Conservation (phyloP, 345 rosid genomes). For the Bruguiera parviflora region DNA sequence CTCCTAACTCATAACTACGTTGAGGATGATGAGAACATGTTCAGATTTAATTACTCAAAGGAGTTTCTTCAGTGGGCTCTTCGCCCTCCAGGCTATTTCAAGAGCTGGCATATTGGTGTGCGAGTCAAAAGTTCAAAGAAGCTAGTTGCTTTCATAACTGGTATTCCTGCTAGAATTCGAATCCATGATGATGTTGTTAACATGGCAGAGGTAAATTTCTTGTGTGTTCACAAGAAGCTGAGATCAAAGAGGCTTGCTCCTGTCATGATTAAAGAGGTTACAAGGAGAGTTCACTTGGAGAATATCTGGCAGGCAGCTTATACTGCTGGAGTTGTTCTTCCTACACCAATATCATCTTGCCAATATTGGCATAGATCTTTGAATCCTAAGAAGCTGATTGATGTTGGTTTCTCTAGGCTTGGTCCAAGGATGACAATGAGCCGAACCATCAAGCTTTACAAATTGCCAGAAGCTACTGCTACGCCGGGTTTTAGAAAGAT, state of each 20-base stretch:
- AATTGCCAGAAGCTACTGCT: constrained; percentile 58
- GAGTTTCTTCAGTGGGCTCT: constrained; percentile 89
- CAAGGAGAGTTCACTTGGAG: constrained; percentile 85
- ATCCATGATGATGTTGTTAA: constrained; percentile 59
- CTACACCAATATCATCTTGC: constrained; percentile 75
- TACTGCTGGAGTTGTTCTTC: constrained; percentile 84
- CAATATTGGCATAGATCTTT: constrained; percentile 93
- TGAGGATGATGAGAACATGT: constrained; percentile 92
- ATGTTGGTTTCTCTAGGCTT: constrained; percentile 84
- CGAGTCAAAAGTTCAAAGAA: constrained; percentile 73
- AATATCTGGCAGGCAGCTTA: constrained; percentile 93
- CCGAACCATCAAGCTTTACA: constrained; percentile 78
- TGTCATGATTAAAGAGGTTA: constrained; percentile 91
- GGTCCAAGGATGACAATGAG: constrained; percentile 94
- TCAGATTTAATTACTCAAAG: constrained; percentile 89
- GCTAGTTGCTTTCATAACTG: constrained; percentile 84
- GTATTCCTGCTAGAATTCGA: constrained; percentile 77
- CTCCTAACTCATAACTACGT: constrained; percentile 79
- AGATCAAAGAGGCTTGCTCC: constrained; percentile 90
- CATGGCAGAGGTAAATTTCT: constrained; percentile 90
- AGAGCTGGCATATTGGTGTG: constrained; percentile 86
- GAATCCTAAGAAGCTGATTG: constrained; percentile 93
- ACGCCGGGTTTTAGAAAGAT: constrained; percentile 83
- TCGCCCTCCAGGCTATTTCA: constrained; percentile 66
- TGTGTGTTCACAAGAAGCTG: constrained; percentile 94